Base-by-base conservation (phyloP, 441 rosid genomes). In the Erysimum cheiri region DNA sequence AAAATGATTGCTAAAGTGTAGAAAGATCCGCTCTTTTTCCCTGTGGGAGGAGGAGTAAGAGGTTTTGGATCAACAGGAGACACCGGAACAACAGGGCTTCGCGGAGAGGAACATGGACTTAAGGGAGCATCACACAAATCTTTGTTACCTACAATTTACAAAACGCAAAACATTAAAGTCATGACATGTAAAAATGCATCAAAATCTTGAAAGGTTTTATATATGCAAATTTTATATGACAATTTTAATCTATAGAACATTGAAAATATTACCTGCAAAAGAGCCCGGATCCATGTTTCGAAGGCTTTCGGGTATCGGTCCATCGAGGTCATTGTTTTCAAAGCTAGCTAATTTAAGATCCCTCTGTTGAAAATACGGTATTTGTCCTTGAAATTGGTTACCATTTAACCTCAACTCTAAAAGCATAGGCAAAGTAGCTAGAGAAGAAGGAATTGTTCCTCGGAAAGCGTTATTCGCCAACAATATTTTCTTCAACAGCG, bases 301-400 rank as follows among this genome's bases (percentile, higher is more conserved):
- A 12, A 95, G 83, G 79, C 87, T 77, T 64, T 52, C 31, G 10
- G 99, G 99, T 17, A 95, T 92, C 2, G 84, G 85, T 68, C 98
- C 98, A 65, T 76, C 90, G 73, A 95, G 82, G 65, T 85, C 78
- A 71, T 95, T 95, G 79, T 86, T 80, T 9, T 96, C 85, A 0
- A 92, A 49, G 80, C 84, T 77, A n/a, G 80, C 84, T 10, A 77
- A 35, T 77, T 71, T 83, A 61, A 92, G 64, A 17, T 8, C 36
- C 8, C 33, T 44, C n/a, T 81, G 82, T 7, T 69, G 73, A 67
- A 93, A 90, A 17, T 82, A 73, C 5, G 98, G 98, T 44, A 93
- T 80, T 11, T 14, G 49, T 15, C 98, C 98, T 33, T 57, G 39
- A 52, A 93, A 87, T 65, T 77, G 83, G 46, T 93, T 93, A 14